These are phyloP conservation scores for Albophoma yamanashiensis DNA, from an alignment of 2,329 filamentous ascomycete species.

Conservation along the genomic window DNA sequence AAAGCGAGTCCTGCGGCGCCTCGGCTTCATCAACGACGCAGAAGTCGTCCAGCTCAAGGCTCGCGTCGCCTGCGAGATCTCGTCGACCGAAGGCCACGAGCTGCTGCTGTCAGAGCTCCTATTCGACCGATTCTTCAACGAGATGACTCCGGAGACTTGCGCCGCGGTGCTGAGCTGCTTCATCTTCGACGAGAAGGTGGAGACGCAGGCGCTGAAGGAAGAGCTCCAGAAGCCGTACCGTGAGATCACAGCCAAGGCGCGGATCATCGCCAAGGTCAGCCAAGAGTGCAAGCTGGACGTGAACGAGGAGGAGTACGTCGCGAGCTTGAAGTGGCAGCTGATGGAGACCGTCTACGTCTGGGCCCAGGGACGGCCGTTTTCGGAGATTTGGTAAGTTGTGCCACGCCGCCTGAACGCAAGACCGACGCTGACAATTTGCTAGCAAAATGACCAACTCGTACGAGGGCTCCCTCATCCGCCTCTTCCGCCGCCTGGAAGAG, in stretches of 20 bases:
- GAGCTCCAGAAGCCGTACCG: slow-evolving; percentile 78
- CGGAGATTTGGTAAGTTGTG: slow-evolving; percentile 77
- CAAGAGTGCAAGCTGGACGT: slow-evolving; percentile 87
- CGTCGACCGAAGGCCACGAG: slow-evolving; percentile 82
- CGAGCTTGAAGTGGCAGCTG: slow-evolving; percentile 83
- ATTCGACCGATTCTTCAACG: slow-evolving; percentile 98
- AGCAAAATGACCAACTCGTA: slow-evolving; percentile 99
- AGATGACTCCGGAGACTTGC: slow-evolving; percentile 76
- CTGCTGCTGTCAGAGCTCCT: slow-evolving; percentile 85
- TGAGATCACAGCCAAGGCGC: slow-evolving; percentile 79
- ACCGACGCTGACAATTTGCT: neutral
- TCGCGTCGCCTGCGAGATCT: slow-evolving; percentile 95
- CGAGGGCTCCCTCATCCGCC: slow-evolving; percentile 89
- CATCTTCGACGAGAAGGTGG: slow-evolving; percentile 94
- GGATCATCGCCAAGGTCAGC: slow-evolving; percentile 84
- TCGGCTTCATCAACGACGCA: slow-evolving; percentile 90
- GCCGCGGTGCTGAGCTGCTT: slow-evolving; percentile 86
- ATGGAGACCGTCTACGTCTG: slow-evolving; percentile 95
- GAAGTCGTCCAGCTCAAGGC: slow-evolving; percentile 97
- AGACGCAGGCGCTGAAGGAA: slow-evolving; percentile 66
- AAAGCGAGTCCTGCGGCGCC: slow-evolving; percentile 85
- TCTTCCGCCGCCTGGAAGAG: slow-evolving; percentile 93
- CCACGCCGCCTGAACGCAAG: neutral
- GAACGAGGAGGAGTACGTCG: slow-evolving; percentile 91
- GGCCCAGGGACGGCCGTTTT: slow-evolving; percentile 83